These are phyloP conservation scores for Microcyclosporella mali DNA, from an alignment of 2,329 filamentous ascomycete genomes.

Conservation along the genomic window DNA sequence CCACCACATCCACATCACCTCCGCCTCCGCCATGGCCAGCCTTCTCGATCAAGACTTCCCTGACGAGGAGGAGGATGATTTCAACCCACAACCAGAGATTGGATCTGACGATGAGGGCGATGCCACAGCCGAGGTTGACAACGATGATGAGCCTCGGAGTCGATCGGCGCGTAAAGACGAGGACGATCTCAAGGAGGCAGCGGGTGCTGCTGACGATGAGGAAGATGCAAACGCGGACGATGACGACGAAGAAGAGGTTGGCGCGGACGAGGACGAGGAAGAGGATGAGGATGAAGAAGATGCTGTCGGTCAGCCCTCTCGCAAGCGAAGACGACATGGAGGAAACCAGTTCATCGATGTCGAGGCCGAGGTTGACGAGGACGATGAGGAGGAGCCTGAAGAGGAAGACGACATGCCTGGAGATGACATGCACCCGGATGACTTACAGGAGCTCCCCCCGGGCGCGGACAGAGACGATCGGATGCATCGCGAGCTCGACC, in stretches of 20 bases:
- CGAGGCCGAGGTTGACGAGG: constrained; percentile 93
- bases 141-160: constrained; percentile 31
- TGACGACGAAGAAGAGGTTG: constrained; percentile 51
- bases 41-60: constrained; percentile 48
- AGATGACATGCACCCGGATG: constrained; percentile 84
- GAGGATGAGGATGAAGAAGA: constrained; percentile 29
- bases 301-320: constrained; percentile 59
- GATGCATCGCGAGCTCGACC: constrained; percentile 88
- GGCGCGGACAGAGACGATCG: constrained; percentile 82
- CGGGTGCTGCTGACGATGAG: constrained; percentile 40
- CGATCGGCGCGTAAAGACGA: constrained; percentile 37
- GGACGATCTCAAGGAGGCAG: constrained; percentile 46
- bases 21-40: constrained; percentile 28
- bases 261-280: constrained; percentile 37
- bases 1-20: too few species aligned
- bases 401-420: constrained; percentile 83
- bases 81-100: constrained; percentile 74
- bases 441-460: constrained; percentile 67
- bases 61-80: constrained; percentile 73
- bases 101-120: constrained; percentile 63
- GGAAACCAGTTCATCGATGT: constrained; percentile 91
- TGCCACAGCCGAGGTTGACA: constrained; percentile 32
- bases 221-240: constrained; percentile 59
- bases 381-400: constrained; percentile 80
- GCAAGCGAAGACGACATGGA: constrained; percentile 69